Conservation (phyloP, 805 yeast species). For the Zygosaccharomyces bisporus region DNA sequence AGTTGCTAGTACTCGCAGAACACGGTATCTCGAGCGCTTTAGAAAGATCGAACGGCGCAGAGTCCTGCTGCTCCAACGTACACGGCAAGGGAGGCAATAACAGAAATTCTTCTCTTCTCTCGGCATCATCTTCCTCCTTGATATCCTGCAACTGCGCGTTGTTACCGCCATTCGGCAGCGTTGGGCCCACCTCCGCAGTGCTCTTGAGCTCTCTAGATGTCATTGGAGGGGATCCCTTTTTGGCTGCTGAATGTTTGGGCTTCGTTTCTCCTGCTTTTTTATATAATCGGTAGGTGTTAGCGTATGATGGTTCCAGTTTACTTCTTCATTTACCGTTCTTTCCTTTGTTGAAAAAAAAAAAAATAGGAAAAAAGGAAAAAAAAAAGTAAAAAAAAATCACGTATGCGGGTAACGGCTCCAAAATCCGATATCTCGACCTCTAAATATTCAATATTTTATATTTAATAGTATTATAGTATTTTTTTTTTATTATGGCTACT, state of each 20-base stretch:
- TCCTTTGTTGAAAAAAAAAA: conserved; percentile 6
- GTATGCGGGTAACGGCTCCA: conserved; percentile 1
- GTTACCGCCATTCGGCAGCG: conserved; percentile 1
- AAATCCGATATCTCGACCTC: neutral
- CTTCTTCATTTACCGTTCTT: conserved; percentile 1
- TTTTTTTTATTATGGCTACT: neutral
- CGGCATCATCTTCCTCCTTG: conserved; percentile 28
- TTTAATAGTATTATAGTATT: neutral
- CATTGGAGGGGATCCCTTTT: conserved; percentile 1
- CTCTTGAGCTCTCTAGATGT: conserved; percentile 5
- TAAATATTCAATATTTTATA: neutral
- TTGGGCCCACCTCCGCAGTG: neutral
- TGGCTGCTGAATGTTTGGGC: neutral
- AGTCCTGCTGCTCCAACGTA: conserved; percentile 12
- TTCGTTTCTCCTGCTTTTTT: neutral
- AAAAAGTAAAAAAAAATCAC: neutral
- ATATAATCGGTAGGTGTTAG: neutral
- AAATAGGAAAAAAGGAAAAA: conserved; percentile 1
- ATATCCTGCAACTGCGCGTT: conserved; percentile 25
- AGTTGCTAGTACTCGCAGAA: conserved; percentile 5
- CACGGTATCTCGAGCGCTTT: conserved; percentile 31
- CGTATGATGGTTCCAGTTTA: neutral
- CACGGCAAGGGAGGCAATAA: conserved; percentile 27
- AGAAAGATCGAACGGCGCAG: conserved; percentile 30
- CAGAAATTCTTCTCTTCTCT: conserved; percentile 22